Conservation (phyloP, 108 stramenopile species). For the Mediolabrus comicus region DNA sequence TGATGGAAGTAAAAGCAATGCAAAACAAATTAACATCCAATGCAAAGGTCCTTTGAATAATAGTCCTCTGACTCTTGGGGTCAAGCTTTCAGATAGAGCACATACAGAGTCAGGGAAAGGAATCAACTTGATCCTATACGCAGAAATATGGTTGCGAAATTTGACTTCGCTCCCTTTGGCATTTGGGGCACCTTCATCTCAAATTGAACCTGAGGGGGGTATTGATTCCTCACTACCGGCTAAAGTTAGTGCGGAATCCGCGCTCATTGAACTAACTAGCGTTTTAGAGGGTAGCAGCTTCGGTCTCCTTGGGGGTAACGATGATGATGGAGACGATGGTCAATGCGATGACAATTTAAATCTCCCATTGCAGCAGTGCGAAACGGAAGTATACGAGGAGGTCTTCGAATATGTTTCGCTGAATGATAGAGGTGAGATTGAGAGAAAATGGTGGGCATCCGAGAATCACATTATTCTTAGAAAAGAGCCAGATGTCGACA, state of each 20-base stretch:
- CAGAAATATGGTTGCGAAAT: slow-evolving; percentile 72
- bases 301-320: slow-evolving; percentile 18
- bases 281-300: slow-evolving; percentile 67
- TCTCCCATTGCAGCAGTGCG: slow-evolving; percentile 52
- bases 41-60: slow-evolving; percentile 42
- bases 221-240: slow-evolving; percentile 1
- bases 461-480: slow-evolving; percentile 46
- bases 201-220: slow-evolving; percentile 14
- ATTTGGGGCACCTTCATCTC: slow-evolving; percentile 58
- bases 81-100: slow-evolving; percentile 55
- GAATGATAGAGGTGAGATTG: slow-evolving; percentile 47
- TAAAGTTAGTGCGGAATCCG: slow-evolving; percentile 63
- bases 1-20: neutral
- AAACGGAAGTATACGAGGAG: slow-evolving; percentile 44
- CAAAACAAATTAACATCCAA: slow-evolving; percentile 48
- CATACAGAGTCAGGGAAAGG: slow-evolving; percentile 44
- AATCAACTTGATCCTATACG: slow-evolving; percentile 57
- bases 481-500: slow-evolving; percentile 26
- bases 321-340: slow-evolving; percentile 20
- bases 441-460: slow-evolving; percentile 69
- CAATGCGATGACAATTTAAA: slow-evolving; percentile 32
- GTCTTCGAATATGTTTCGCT: slow-evolving; percentile 65
- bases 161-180: slow-evolving; percentile 55
- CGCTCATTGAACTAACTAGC: slow-evolving; percentile 65
- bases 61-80: slow-evolving; percentile 53